Evolutionary conservation across 192 early-diverging fungal species (phyloP).

Genomic region (Podila epigama): DNA sequence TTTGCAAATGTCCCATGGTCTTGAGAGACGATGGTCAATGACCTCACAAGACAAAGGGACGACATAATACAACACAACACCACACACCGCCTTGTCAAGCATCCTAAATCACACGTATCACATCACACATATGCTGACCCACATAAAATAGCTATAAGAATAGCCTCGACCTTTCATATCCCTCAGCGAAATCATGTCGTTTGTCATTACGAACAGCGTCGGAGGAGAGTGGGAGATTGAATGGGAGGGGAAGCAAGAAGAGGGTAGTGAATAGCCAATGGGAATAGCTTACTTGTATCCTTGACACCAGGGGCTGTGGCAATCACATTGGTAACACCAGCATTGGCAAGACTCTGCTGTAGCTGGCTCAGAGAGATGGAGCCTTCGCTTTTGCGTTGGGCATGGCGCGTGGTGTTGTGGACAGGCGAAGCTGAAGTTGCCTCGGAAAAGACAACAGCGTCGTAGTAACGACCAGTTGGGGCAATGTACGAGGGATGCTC

Average conservation of each 20-base stretch:
- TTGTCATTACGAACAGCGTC: too few species aligned
- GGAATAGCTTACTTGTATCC: slow-evolving; percentile 10
- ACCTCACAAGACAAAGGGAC: too few species aligned
- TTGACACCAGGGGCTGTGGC: background rate
- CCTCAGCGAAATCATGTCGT: too few species aligned
- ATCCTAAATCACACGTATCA: too few species aligned
- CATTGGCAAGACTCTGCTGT: slow-evolving; percentile 23
- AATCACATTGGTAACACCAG: slow-evolving; percentile 13
- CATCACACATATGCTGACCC: too few species aligned
- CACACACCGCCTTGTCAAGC: too few species aligned
- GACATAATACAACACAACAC: too few species aligned
- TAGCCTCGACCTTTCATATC: too few species aligned
- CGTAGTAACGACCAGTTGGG: slow-evolving; percentile 25
- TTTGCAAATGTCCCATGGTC: too few species aligned
- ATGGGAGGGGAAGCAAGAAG: background rate
- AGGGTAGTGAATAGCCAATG: too few species aligned
- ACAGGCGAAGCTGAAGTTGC: slow-evolving; percentile 37
- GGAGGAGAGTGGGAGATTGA: background rate
- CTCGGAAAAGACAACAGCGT: slow-evolving; percentile 23
- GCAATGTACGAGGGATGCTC: slow-evolving; percentile 26
- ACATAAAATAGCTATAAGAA: too few species aligned
- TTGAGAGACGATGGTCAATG: too few species aligned
- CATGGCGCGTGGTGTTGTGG: slow-evolving; percentile 38
- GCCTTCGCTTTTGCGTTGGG: slow-evolving; percentile 37
- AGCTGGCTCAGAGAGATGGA: slow-evolving; percentile 35